Evolutionary conservation across 352 stramenopile species (phyloP).

Genomic region (Pythium monospermum): DNA sequence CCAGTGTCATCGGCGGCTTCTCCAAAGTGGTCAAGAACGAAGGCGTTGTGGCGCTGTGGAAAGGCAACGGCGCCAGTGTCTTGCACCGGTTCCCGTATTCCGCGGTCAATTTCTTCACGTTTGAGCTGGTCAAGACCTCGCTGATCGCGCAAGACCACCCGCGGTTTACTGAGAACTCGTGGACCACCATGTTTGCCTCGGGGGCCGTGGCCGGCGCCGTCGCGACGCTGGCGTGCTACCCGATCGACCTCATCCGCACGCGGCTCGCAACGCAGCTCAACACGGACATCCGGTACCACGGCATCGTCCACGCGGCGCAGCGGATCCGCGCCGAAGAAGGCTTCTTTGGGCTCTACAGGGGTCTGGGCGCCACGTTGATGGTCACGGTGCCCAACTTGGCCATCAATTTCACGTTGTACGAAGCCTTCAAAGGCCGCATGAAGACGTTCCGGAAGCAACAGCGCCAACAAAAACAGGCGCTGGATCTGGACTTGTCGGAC

Average conservation of each 20-base stretch:
- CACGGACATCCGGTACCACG: conserved; percentile 82
- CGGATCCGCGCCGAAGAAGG: conserved; percentile 90
- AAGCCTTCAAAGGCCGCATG: conserved; percentile 89
- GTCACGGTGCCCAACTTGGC: conserved; percentile 95
- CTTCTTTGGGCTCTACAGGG: conserved; percentile 90
- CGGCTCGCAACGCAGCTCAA: conserved; percentile 92
- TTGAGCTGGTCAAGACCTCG: conserved; percentile 87
- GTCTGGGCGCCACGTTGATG: conserved; percentile 90
- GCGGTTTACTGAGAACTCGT: conserved; percentile 63
- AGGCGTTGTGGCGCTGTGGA: conserved; percentile 91
- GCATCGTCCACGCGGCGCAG: conserved; percentile 91
- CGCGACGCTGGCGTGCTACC: conserved; percentile 92
- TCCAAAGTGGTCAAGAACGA: conserved; percentile 93
- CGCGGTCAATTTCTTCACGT: conserved; percentile 96
- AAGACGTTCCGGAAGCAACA: conserved; percentile 66
- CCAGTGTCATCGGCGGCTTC: conserved; percentile 63
- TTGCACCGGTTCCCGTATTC: conserved; percentile 96
- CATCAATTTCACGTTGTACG: conserved; percentile 96
- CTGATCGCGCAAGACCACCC: conserved; percentile 65
- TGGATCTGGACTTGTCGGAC: conserved; percentile 23
- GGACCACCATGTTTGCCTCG: conserved; percentile 72
- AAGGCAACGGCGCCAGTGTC: conserved; percentile 94
- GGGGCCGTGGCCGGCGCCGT: conserved; percentile 64
- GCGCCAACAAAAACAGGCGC: no score
- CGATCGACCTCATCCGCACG: conserved; percentile 94